Conservation (phyloP, 805 yeast genomes). For the Saccharomyces cerevisiae region DNA sequence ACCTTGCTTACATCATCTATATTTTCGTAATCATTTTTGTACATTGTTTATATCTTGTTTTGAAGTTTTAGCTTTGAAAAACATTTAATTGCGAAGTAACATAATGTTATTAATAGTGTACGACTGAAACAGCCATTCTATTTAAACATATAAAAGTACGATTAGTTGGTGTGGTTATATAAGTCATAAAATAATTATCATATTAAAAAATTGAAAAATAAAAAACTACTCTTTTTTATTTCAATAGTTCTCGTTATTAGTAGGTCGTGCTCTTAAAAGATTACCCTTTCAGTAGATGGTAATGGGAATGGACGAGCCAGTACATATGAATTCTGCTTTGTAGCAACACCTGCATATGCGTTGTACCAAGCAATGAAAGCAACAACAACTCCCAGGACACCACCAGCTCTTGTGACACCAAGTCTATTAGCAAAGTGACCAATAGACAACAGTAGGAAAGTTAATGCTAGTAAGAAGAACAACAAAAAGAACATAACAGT, state of each 20-base stretch:
- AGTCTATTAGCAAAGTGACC: slow-evolving; percentile 41
- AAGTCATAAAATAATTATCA: neutral
- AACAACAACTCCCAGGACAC: slow-evolving; percentile 54
- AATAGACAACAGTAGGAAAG: slow-evolving; percentile 47
- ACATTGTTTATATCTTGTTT: neutral
- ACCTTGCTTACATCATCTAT: too few relatives aligned
- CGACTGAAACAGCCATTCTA: neutral
- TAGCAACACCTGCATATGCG: slow-evolving; percentile 64
- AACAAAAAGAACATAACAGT: slow-evolving; percentile 55
- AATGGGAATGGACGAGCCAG: slow-evolving; percentile 27
- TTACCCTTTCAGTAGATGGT: slow-evolving; percentile 23
- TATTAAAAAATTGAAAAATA: neutral
- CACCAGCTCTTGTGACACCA: slow-evolving; percentile 47
- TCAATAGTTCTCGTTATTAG: neutral
- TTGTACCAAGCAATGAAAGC: slow-evolving; percentile 61
- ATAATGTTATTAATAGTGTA: neutral
- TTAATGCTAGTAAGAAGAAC: slow-evolving; percentile 44
- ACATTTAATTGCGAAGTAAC: neutral
- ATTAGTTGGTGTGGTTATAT: neutral
- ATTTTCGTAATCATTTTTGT: neutral
- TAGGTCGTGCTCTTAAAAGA: neutral
- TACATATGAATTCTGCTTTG: slow-evolving; percentile 46
- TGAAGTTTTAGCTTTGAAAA: neutral
- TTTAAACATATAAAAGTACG: neutral
- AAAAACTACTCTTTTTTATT: neutral